Conservation (phyloP, 2,329 filamentous ascomycete genomes). For the Ceratocystis ficicola region DNA sequence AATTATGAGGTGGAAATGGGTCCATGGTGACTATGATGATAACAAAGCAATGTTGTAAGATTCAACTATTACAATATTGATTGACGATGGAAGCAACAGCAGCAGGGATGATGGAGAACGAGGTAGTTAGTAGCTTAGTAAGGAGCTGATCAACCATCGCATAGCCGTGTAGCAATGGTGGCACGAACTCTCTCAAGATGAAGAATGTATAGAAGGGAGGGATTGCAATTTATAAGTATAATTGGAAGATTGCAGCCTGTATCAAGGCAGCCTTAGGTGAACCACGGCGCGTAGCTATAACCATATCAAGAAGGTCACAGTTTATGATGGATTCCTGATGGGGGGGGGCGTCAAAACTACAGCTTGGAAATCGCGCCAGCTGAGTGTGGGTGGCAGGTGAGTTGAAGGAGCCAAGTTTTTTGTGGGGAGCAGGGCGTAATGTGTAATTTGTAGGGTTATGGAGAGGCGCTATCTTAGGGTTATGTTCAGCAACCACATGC, state of each 20-base stretch:
- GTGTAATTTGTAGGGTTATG: neutral
- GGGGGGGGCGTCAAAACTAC: no score
- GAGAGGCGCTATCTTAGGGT: neutral
- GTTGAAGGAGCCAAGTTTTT: neutral
- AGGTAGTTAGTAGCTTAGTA: neutral
- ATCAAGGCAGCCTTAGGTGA: neutral
- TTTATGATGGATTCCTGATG: no score
- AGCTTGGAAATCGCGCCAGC: no score
- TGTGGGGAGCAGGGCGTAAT: neutral
- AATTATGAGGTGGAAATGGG: neutral
- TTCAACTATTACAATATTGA: neutral
- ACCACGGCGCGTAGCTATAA: neutral
- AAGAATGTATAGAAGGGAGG: neutral
- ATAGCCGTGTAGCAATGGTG: neutral
- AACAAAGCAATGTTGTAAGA: neutral
- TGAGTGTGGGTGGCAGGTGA: no score
- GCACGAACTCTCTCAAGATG: neutral
- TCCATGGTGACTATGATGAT: conserved; percentile 14
- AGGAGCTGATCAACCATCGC: neutral
- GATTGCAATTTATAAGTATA: neutral
- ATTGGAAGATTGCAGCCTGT: neutral
- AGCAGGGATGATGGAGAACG: neutral
- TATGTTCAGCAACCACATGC: neutral
- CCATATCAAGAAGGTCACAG: neutral
- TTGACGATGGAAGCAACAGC: neutral